phyloP scores from a whole-genome alignment of 306 rosid species.

The Morella rubra region DNA sequence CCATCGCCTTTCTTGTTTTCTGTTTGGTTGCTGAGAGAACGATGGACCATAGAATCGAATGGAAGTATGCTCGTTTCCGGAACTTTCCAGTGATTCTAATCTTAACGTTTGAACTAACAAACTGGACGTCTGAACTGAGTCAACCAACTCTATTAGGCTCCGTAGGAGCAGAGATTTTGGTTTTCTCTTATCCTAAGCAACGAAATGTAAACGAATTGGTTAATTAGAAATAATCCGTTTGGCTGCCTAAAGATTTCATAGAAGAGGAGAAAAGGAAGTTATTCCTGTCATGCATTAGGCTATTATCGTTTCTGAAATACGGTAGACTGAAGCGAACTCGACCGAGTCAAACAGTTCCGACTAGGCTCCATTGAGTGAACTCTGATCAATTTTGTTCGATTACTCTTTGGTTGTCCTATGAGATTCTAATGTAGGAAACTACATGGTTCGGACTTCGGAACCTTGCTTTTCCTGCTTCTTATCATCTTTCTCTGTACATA shows the following conservation, averaged over 20 bases:
- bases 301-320: conserved; percentile 7
- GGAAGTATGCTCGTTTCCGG: not conserved
- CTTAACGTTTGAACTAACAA: not conserved
- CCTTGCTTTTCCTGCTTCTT: not conserved
- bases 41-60: not conserved
- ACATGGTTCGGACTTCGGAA: not conserved
- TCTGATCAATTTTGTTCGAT: not conserved
- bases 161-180: not conserved
- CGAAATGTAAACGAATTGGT: not conserved
- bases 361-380: conserved; percentile 12
- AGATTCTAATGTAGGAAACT: not conserved
- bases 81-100: not conserved
- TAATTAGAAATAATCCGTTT: conserved; percentile 1
- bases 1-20: conserved; percentile 15
- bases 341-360: not conserved
- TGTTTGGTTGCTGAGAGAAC: conserved; percentile 31
- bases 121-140: not conserved
- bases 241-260: conserved; percentile 7
- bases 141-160: not conserved
- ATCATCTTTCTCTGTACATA: not conserved
- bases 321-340: conserved; percentile 23
- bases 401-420: not conserved
- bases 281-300: conserved; percentile 7
- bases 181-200: conserved; percentile 9
- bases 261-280: not conserved